These are phyloP conservation scores for Hypoxylon lienhwacheense DNA, from an alignment of 495 filamentous ascomycete genomes.

Conservation along the genomic window DNA sequence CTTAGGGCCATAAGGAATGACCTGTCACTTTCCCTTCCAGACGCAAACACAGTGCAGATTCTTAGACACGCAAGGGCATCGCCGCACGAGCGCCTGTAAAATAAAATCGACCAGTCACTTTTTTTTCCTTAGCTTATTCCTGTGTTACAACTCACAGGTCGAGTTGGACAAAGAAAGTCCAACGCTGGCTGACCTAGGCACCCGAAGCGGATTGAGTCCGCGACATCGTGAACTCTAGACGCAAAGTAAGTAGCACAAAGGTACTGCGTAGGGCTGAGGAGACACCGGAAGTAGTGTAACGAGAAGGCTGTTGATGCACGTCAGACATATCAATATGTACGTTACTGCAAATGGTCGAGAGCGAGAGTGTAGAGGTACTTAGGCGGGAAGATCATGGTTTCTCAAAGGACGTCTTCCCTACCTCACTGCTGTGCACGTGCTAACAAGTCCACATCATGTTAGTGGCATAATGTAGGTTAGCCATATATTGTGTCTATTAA, in stretches of 20 bases:
- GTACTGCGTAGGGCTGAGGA: slow-evolving; percentile 40
- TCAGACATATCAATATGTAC: slow-evolving; percentile 34
- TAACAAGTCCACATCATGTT: too few relatives aligned
- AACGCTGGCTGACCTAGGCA: slow-evolving; percentile 26
- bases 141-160: neutral
- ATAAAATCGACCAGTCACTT: slow-evolving; percentile 21
- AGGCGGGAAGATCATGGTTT: slow-evolving; percentile 21
- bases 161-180: slow-evolving; percentile 14
- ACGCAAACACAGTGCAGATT: slow-evolving; percentile 30
- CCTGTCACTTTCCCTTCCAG: slow-evolving; percentile 20
- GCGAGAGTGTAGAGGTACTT: slow-evolving; percentile 6
- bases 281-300: slow-evolving; percentile 40
- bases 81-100: neutral
- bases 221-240: slow-evolving; percentile 13
- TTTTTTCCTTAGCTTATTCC: neutral
- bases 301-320: slow-evolving; percentile 33
- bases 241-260: slow-evolving; percentile 29
- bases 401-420: too few relatives aligned
- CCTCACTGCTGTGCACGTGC: too few relatives aligned
- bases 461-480: too few relatives aligned
- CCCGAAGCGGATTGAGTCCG: slow-evolving; percentile 17
- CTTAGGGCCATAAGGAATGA: slow-evolving; percentile 15
- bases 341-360: slow-evolving; percentile 12
- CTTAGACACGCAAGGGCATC: neutral
- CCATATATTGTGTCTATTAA: slow-evolving; percentile 6